Percentiles rank a stretch among this genome's conserved stretches.
Evolutionary conservation across 495 filamentous ascomycete species (phyloP).

Genomic region (Aspergillus hancockii): DNA sequence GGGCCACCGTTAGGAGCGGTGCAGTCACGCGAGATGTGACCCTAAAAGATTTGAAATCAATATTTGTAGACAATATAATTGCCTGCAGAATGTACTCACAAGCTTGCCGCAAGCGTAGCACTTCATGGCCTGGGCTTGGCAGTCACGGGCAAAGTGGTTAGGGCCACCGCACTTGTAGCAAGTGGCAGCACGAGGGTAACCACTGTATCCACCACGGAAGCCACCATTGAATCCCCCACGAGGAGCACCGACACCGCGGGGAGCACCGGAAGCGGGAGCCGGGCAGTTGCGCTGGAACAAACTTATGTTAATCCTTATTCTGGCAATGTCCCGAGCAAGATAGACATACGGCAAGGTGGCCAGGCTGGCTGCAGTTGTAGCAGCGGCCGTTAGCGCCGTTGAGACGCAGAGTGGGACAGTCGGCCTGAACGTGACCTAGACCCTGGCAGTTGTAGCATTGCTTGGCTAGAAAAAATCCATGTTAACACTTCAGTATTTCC

Average conservation of each 20-base stretch:
- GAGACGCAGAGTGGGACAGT: conserved; percentile 95
- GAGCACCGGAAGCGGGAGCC: conserved; percentile 59
- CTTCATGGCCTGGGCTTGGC: conserved; percentile 99
- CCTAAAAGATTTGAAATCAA: conserved; percentile 36
- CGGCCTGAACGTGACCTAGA: conserved; percentile 96
- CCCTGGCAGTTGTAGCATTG: conserved; percentile 99
- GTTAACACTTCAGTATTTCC: conserved; percentile 28
- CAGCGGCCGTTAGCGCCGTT: conserved; percentile 85
- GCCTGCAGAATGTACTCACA: conserved; percentile 29
- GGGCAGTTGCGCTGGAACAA: conserved; percentile 75
- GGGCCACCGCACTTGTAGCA: conserved; percentile 99
- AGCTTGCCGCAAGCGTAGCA: conserved; percentile 99
- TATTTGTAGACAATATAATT: neutral
- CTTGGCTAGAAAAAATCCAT: conserved; percentile 61
- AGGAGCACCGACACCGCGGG: conserved; percentile 63
- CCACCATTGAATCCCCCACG: conserved; percentile 70
- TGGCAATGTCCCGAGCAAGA: neutral
- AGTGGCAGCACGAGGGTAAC: conserved; percentile 76
- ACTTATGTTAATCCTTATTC: conserved; percentile 1
- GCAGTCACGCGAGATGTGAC: conserved; percentile 97
- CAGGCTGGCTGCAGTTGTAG: conserved; percentile 92
- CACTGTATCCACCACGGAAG: conserved; percentile 70
- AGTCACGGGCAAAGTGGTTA: conserved; percentile 98
- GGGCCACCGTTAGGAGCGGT: conserved; percentile 96
- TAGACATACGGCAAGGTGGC: conserved; percentile 76